Evolutionary conservation across 768 basidiomycete genomes (phyloP).

Genomic region (Lyophyllum semitale): DNA sequence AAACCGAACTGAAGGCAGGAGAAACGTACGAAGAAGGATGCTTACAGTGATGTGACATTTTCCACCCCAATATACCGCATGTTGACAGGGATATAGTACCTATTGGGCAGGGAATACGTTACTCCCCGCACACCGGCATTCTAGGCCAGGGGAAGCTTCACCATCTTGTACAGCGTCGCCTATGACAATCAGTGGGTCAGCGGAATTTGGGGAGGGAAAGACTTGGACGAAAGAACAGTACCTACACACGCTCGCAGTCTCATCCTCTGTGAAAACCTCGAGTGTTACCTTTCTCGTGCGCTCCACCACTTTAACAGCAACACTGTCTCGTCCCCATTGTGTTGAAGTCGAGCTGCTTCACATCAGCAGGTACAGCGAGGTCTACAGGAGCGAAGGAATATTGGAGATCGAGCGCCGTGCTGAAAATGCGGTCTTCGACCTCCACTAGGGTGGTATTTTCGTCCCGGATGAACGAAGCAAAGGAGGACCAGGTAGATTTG

Average conservation of each 20-base stretch:
- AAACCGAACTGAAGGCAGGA: not conserved
- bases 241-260: slow-evolving; percentile 94
- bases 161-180: slow-evolving; percentile 94
- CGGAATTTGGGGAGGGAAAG: not conserved
- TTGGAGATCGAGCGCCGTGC: slow-evolving; percentile 78
- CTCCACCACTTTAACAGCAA: slow-evolving; percentile 51
- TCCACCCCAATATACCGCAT: slow-evolving; percentile 74
- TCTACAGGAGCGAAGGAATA: slow-evolving; percentile 62
- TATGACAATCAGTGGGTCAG: slow-evolving; percentile 30
- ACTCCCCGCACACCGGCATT: slow-evolving; percentile 61
- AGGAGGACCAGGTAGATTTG: slow-evolving; percentile 87
- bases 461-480: slow-evolving; percentile 78
- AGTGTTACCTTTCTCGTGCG: slow-evolving; percentile 67
- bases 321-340: slow-evolving; percentile 48
- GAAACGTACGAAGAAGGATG: not conserved
- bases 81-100: slow-evolving; percentile 91
- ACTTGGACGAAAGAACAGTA: slow-evolving; percentile 24
- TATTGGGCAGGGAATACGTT: slow-evolving; percentile 84
- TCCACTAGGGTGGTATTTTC: slow-evolving; percentile 87
- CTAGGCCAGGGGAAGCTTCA: slow-evolving; percentile 65
- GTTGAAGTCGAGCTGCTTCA: slow-evolving; percentile 51
- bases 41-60: slow-evolving; percentile 53
- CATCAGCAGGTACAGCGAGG: slow-evolving; percentile 51
- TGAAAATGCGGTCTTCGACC: slow-evolving; percentile 89
- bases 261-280: slow-evolving; percentile 81